These are phyloP conservation scores for Rhodamnia rubescens DNA, from an alignment of 345 rosid genomes.

Conservation along the genomic window DNA sequence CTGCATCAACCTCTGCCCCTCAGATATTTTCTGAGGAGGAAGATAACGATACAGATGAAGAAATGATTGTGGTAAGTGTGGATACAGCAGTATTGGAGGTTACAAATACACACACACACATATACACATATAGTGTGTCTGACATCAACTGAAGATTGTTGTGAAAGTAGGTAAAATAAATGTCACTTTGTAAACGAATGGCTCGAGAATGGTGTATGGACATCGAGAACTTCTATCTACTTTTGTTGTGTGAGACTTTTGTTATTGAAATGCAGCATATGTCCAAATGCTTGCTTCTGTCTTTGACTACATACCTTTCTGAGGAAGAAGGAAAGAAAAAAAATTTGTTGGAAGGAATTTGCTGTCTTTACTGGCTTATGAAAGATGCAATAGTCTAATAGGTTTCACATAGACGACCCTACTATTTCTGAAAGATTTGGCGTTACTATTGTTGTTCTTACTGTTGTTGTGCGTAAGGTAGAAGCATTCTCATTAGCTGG, in stretches of 20 bases:
- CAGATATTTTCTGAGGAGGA: constrained; percentile 28
- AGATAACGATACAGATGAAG: constrained; percentile 31
- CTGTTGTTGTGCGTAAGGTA: not conserved
- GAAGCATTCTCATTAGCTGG: not conserved
- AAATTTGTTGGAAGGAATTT: not conserved
- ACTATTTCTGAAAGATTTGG: not conserved
- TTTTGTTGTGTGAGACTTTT: not conserved
- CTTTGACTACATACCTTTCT: not conserved
- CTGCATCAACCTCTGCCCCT: constrained; percentile 36
- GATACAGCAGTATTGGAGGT: not conserved
- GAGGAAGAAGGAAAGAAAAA: not conserved
- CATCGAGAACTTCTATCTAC: not conserved
- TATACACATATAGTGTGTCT: not conserved
- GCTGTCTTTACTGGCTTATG: not conserved
- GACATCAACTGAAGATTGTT: not conserved
- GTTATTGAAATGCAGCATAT: not conserved
- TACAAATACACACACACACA: not conserved
- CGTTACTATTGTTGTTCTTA: not conserved
- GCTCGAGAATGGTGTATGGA: not conserved
- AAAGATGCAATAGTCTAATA: not conserved
- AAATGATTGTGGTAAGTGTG: constrained; percentile 17
- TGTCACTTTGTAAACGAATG: not conserved
- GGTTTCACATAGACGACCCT: not conserved
- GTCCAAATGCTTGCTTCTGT: not conserved
- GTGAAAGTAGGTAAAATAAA: not conserved